A percentile compares a stretch with the other conserved stretches of the same genome.
Evolutionary conservation across 768 basidiomycete genomes (phyloP).

Genomic region (Butyriboletus loyo): DNA sequence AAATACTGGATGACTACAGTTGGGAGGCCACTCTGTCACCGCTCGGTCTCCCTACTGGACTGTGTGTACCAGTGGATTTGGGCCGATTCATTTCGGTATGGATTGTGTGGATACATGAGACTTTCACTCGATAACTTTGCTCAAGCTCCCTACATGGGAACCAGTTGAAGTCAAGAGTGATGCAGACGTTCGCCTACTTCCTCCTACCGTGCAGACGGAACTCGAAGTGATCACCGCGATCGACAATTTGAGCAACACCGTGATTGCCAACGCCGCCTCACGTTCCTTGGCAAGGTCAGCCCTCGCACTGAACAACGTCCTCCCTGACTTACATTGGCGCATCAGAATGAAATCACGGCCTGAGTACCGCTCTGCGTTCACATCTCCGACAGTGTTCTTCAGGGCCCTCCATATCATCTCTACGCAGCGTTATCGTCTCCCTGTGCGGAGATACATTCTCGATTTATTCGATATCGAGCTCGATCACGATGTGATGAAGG

Average conservation of each 20-base stretch:
- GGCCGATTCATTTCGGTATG: conserved; percentile 77
- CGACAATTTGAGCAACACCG: conserved; percentile 91
- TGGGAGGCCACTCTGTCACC: conserved; percentile 93
- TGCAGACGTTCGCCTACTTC: conserved; percentile 50
- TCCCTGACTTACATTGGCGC: background rate
- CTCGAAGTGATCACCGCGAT: conserved; percentile 85
- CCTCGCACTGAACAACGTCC: background rate
- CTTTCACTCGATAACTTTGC: conserved; percentile 1
- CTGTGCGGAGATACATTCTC: conserved; percentile 88
- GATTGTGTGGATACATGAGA: conserved; percentile 1
- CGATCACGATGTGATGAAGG: conserved; percentile 55
- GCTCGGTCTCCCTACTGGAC: conserved; percentile 80
- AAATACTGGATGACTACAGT: conserved; percentile 86
- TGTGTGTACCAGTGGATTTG: conserved; percentile 87
- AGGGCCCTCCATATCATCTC: conserved; percentile 87
- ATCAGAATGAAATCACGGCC: conserved; percentile 72
- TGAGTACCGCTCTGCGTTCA: conserved; percentile 73
- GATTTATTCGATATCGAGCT: conserved; percentile 89
- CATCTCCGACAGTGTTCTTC: conserved; percentile 75
- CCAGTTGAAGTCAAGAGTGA: conserved; percentile 30
- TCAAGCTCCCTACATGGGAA: conserved; percentile 74
- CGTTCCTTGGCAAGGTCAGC: conserved; percentile 79
- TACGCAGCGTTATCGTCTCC: conserved; percentile 84
- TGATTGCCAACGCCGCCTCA: conserved; percentile 93
- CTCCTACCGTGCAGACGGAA: conserved; percentile 68